Evolutionary conservation across 768 basidiomycete species (phyloP), one percentile per base, ranked within the genome.

Genomic region (Leccinum aurantiacum): DNA sequence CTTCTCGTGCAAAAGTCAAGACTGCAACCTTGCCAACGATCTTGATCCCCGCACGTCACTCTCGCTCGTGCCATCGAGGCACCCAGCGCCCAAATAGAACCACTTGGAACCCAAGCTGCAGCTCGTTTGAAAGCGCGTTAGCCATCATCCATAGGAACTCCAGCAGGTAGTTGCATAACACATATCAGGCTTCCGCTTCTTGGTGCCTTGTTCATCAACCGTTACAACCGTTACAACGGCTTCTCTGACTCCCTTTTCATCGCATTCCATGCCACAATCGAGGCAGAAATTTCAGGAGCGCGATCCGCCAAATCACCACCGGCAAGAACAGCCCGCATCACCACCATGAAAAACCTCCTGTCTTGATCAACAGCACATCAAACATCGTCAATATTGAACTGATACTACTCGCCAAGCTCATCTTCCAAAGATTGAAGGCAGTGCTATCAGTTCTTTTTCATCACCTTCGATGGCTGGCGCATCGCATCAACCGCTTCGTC

Each of bases 251-350:
- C n/a, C n/a, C n/a, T n/a, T n/a, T n/a, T n/a, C n/a, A n/a, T n/a
- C n/a, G n/a, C n/a, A n/a, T n/a, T n/a, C n/a, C n/a, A n/a, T n/a
- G 72, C 69, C 0, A 82, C 80, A 15, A 86, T 82, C 2, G 78
- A 68, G 0, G 81, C 77, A 69, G 31, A 33, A 35, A 35, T 35
- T 92, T 87, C 24, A 94, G 81, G n/a, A 90, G 71, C 0, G 87
- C 88, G 11, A 94, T 78, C 1, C 92, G 80, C 88, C 92, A 35
- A 65, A 95, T 78, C 95, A 15, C 94, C 10, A 87, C 81, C 4
- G 94, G 69, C 0, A 93, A 93, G 77, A 95, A 96, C 31, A 93
- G 78, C 41, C 38, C 8, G 4, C 17, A 41, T 17, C 3, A 17
- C 17, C 17, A n/a, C 8, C 17, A 41, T n/a, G 2, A 41, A 41